These are phyloP conservation scores for Jacaranda mimosifolia DNA, from an alignment of 257 asterid genomes.

Conservation along the genomic window DNA sequence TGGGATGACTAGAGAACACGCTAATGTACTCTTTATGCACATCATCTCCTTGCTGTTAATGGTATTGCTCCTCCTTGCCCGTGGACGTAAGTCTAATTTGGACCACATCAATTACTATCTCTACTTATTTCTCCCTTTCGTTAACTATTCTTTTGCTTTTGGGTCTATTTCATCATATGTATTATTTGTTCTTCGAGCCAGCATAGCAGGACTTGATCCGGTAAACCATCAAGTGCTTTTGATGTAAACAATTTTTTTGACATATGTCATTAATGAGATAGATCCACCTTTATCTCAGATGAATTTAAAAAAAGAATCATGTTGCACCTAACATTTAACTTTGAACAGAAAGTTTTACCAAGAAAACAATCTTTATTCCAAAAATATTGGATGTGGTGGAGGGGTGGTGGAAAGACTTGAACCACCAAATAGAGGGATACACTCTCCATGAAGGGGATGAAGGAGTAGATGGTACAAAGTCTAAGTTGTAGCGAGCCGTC, in stretches of 20 bases:
- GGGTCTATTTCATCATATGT: too few species aligned
- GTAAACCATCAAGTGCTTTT: too few species aligned
- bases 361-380: neutral
- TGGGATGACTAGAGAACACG: neutral
- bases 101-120: neutral
- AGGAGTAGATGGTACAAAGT: neutral
- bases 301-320: neutral
- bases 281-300: neutral
- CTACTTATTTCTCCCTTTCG: neutral
- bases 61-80: neutral
- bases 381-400: neutral
- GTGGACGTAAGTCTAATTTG: neutral
- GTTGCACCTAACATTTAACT: neutral
- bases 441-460: slow-evolving; percentile 5
- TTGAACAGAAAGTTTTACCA: neutral
- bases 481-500: neutral
- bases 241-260: too few species aligned
- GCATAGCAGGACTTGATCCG: too few species aligned
- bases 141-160: too few species aligned
- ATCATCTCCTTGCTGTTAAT: neutral
- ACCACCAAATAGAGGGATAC: neutral
- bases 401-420: neutral
- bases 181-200: too few species aligned
- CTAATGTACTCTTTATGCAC: neutral
- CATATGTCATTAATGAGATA: neutral